Evolutionary conservation across 192 early-diverging fungal species (phyloP).

Genomic region (Backusella circina): DNA sequence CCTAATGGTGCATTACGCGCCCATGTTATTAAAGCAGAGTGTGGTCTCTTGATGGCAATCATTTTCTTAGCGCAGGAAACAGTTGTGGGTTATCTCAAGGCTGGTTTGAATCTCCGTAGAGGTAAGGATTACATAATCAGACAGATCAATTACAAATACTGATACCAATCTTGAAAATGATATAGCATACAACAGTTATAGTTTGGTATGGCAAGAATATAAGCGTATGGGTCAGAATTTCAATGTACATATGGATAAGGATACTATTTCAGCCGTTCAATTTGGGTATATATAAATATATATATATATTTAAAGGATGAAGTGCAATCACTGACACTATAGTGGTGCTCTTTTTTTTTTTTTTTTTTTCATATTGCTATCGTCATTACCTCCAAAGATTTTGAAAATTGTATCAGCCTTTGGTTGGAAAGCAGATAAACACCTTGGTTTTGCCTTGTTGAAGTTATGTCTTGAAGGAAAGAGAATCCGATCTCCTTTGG

Average conservation of each 20-base stretch:
- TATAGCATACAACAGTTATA: slow-evolving; percentile 32
- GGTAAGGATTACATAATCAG: slow-evolving; percentile 46
- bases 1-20: slow-evolving; percentile 51
- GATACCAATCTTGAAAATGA: neutral
- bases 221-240: slow-evolving; percentile 36
- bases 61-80: slow-evolving; percentile 46
- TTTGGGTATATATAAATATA: slow-evolving; percentile 26
- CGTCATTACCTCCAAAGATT: slow-evolving; percentile 29
- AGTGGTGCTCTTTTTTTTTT: neutral
- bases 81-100: slow-evolving; percentile 50
- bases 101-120: slow-evolving; percentile 49
- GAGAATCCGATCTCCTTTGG: slow-evolving; percentile 47
- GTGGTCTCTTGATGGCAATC: slow-evolving; percentile 44
- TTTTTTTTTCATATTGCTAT: slow-evolving; percentile 8
- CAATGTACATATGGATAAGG: slow-evolving; percentile 28
- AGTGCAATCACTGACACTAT: neutral
- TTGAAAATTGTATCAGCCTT: slow-evolving; percentile 45
- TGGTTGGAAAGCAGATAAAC: slow-evolving; percentile 51
- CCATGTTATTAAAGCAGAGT: slow-evolving; percentile 49
- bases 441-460: slow-evolving; percentile 52
- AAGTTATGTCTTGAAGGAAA: slow-evolving; percentile 43
- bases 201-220: slow-evolving; percentile 38
- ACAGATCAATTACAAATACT: neutral
- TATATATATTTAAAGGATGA: neutral
- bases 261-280: slow-evolving; percentile 37